Percentiles rank a stretch among this genome's conserved stretches.
Conservation (phyloP, 257 asterid species). For the Solanum sejunctum region DNA sequence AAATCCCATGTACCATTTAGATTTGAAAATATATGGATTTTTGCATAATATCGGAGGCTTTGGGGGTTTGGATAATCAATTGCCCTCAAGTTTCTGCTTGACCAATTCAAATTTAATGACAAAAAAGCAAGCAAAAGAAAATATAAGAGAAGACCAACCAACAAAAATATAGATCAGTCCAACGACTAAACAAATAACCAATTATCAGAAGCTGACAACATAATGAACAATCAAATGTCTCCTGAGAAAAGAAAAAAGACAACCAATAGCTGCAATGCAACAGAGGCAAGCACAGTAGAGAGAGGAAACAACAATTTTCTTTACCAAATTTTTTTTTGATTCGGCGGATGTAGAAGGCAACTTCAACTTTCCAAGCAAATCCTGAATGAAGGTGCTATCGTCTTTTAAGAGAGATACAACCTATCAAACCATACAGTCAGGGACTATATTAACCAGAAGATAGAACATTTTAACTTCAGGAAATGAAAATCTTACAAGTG, state of each 20-base stretch:
- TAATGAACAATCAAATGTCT: not conserved
- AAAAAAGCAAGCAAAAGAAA: not conserved
- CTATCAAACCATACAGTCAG: constrained; percentile 28
- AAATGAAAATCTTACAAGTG: constrained; percentile 44
- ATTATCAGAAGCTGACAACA: not conserved
- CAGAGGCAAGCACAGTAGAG: not conserved
- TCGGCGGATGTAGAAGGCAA: constrained; percentile 46
- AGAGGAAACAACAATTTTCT: not conserved
- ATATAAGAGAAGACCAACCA: not conserved
- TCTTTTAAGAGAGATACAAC: constrained; percentile 84
- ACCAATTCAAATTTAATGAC: not conserved
- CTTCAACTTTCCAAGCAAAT: constrained; percentile 75
- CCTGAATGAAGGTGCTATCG: constrained; percentile 69
- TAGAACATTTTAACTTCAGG: not conserved
- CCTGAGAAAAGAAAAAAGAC: not conserved
- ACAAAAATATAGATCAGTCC: not conserved
- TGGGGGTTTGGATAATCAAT: not conserved
- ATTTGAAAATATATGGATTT: not conserved
- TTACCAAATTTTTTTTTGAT: constrained; percentile 73
- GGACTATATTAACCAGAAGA: not conserved
- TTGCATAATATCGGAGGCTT: not conserved
- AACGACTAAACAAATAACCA: not conserved
- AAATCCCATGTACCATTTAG: not conserved
- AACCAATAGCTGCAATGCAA: not conserved
- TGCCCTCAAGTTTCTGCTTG: not conserved